Conservation (phyloP, 1,139 yeast genomes). For the Entelexis paramagnoliae region DNA sequence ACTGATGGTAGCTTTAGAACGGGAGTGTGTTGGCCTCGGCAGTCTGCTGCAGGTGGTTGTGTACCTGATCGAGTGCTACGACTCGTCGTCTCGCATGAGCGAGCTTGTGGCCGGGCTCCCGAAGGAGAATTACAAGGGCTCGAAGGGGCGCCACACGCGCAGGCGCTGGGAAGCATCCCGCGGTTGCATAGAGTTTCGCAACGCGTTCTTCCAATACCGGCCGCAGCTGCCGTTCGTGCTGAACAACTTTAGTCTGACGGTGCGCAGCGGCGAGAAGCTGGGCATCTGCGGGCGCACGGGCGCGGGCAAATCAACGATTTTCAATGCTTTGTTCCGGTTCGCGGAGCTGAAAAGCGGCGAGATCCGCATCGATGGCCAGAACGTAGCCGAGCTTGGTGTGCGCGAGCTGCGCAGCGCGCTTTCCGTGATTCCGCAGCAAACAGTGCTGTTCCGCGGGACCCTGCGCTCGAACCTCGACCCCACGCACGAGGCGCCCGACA, state of each 20-base stretch:
- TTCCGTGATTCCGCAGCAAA: conserved; percentile 68
- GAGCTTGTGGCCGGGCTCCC: neutral
- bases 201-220: conserved; percentile 59
- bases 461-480: conserved; percentile 61
- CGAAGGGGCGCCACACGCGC: conserved; percentile 35
- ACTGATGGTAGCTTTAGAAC: neutral
- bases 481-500: conserved; percentile 43
- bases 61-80: neutral
- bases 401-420: conserved; percentile 46
- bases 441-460: conserved; percentile 58
- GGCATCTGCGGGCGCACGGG: conserved; percentile 76
- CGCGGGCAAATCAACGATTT: conserved; percentile 64
- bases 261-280: conserved; percentile 48
- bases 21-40: no score
- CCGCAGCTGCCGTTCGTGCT: conserved; percentile 65
- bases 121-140: neutral
- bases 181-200: conserved; percentile 48
- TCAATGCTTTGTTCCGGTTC: conserved; percentile 54
- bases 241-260: conserved; percentile 40
- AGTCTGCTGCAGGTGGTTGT: neutral
- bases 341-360: conserved; percentile 45
- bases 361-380: conserved; percentile 49
- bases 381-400: conserved; percentile 47
- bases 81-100: neutral
- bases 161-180: conserved; percentile 46